Conservation (phyloP, 208 protist genomes). For the Angomonas desouzai region DNA sequence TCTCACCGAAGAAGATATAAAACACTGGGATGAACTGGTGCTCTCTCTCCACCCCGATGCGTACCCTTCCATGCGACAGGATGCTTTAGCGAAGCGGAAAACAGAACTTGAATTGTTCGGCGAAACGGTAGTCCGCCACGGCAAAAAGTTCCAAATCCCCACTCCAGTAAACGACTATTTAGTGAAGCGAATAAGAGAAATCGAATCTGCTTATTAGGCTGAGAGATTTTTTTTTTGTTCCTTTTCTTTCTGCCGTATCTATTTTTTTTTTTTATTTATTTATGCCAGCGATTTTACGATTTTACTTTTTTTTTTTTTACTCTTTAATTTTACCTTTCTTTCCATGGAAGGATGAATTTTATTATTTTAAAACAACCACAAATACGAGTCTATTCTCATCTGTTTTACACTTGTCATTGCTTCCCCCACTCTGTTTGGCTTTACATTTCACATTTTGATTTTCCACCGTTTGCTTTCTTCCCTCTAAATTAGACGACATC, state of each 20-base stretch:
- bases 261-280: constrained; percentile 4
- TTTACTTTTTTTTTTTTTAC: constrained; percentile 8
- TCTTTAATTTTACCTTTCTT: not conserved
- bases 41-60: constrained; percentile 12
- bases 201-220: not conserved
- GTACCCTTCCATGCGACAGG: constrained; percentile 21
- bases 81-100: constrained; percentile 11
- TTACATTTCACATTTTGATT: too few species aligned
- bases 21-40: constrained; percentile 14
- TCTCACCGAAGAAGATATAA: constrained; percentile 17
- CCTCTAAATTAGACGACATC: too few species aligned
- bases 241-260: not conserved
- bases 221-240: not conserved
- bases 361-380: not conserved
- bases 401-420: too few species aligned
- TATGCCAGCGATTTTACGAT: not conserved
- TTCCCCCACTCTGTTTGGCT: too few species aligned
- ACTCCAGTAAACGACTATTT: constrained; percentile 12
- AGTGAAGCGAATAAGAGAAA: not conserved
- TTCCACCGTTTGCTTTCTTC: too few species aligned
- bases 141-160: constrained; percentile 15
- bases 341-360: not conserved
- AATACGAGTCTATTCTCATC: not conserved
- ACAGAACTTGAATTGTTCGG: constrained; percentile 22
- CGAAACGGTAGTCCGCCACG: constrained; percentile 18